Percentiles rank a stretch among this genome's conserved stretches.
These are phyloP conservation scores for Fusarium udum DNA, from an alignment of 2,329 filamentous ascomycete genomes.

Conservation along the genomic window DNA sequence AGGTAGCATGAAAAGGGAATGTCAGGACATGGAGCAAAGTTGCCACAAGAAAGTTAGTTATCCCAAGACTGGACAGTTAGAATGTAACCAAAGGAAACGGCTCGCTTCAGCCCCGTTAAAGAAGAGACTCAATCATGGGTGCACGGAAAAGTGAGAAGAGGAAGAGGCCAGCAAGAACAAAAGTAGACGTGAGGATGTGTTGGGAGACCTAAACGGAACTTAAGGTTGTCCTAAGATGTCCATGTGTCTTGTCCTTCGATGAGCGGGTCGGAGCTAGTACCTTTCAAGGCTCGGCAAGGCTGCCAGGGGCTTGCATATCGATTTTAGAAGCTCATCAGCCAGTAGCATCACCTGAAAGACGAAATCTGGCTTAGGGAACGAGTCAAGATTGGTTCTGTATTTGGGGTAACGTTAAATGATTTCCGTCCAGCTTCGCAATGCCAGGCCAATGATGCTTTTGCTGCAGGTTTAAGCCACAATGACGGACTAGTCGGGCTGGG, in stretches of 20 bases:
- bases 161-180: slow-evolving; percentile 29
- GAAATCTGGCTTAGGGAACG: slow-evolving; percentile 11
- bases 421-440: slow-evolving; percentile 1
- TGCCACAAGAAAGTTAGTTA: slow-evolving; percentile 15
- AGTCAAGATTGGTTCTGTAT: slow-evolving; percentile 17
- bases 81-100: slow-evolving; percentile 18
- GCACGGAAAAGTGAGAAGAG: slow-evolving; percentile 16
- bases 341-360: slow-evolving; percentile 16
- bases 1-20: slow-evolving; percentile 15
- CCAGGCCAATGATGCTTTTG: slow-evolving; percentile 21
- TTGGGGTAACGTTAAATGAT: slow-evolving; percentile 1
- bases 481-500: not conserved
- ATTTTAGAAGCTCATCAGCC: slow-evolving; percentile 22
- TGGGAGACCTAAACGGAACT: slow-evolving; percentile 16
- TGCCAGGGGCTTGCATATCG: slow-evolving; percentile 43
- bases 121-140: slow-evolving; percentile 21
- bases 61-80: slow-evolving; percentile 8
- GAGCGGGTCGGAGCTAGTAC: slow-evolving; percentile 41
- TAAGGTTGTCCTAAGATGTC: slow-evolving; percentile 35
- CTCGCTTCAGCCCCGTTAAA: slow-evolving; percentile 20
- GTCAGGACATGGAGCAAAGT: slow-evolving; percentile 29
- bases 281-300: slow-evolving; percentile 39
- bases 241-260: slow-evolving; percentile 40
- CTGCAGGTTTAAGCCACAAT: slow-evolving; percentile 21
- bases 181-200: slow-evolving; percentile 22